Conservation (phyloP, 1,139 yeast genomes). For the Yamadazyma epiphylla region DNA sequence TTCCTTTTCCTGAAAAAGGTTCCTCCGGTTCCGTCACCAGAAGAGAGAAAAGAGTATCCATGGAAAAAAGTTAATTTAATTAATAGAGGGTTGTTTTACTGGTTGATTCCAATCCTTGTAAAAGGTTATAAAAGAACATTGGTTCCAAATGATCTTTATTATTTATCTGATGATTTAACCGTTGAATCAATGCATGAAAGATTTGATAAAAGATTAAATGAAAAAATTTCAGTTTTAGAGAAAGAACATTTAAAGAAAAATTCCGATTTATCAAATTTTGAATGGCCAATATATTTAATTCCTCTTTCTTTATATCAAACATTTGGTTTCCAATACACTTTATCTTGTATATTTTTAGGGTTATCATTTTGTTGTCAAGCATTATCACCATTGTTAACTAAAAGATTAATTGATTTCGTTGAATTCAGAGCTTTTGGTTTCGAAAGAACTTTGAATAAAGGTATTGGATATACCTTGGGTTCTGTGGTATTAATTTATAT, state of each 20-base stretch:
- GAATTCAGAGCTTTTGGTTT: slow-evolving; percentile 32
- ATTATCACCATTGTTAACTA: slow-evolving; percentile 40
- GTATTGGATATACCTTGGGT: slow-evolving; percentile 41
- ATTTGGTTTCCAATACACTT: slow-evolving; percentile 34
- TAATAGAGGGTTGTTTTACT: slow-evolving; percentile 31
- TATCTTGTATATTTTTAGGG: slow-evolving; percentile 32
- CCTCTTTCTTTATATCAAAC: slow-evolving; percentile 37
- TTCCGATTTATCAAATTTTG: slow-evolving; percentile 20
- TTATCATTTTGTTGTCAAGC: slow-evolving; percentile 37
- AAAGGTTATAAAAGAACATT: slow-evolving; percentile 44
- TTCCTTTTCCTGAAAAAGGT: slow-evolving; percentile 32
- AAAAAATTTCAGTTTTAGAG: slow-evolving; percentile 19
- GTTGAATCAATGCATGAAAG: slow-evolving; percentile 36
- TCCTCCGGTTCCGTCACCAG: slow-evolving; percentile 32
- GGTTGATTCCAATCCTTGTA: slow-evolving; percentile 39
- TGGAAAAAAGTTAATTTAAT: slow-evolving; percentile 27
- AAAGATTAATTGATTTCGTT: slow-evolving; percentile 38
- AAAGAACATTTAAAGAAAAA: slow-evolving; percentile 21
- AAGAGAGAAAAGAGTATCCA: slow-evolving; percentile 36
- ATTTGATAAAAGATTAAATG: slow-evolving; percentile 24
- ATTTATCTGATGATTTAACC: slow-evolving; percentile 34
- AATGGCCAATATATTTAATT: slow-evolving; percentile 35
- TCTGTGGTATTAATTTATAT: slow-evolving; percentile 35
- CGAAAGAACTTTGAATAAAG: slow-evolving; percentile 29
- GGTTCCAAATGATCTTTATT: slow-evolving; percentile 37